Evolutionary conservation across 306 rosid genomes (phyloP), one percentile per base, ranked within the genome.

Genomic region (Ormosia semicastrata): DNA sequence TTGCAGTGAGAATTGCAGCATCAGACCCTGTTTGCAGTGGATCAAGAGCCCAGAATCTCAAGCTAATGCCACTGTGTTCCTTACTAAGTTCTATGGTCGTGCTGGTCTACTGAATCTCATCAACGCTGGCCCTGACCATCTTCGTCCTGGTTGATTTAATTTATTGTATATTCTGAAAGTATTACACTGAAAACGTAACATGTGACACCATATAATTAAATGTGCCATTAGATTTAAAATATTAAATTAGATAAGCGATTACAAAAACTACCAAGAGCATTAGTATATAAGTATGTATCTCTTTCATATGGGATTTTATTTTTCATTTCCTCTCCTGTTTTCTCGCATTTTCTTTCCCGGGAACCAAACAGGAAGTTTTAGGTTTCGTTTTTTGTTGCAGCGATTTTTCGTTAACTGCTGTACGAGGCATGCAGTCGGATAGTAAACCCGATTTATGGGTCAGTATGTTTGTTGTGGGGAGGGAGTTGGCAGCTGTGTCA

Each of bases 401-500:
- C 98, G 3, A 92, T 95, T 62, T 95, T 95, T 62, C 89, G 99
- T 36, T 95, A 98, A 0, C 84, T 95, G 86, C 58, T 95, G 4
- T 95, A 95, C 58, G 99, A 95, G 86, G 97, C 98, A 44, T 95
- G 99, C 50, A 98, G 99, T 6, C 71, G 99, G 86, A 95, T 95
- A 62, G 92, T 95, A 63, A 95, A 95, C 85, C 99, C 98, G 74
- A 95, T 95, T 77, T 95, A 93, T 66, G 99, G 99, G 9, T 95
- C 98, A 2, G 99, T 93, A 0, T 98, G 99, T n/a, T 64, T 95
- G 88, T 76, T 95, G 69, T 95, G 99, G 99, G 93, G 98, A 1
- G 98, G 99, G 13, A 92, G 95, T 69, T 95, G 99, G 99, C 97
- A 93, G 77, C 95, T 95, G 2, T 95, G 99, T 68, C 99, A 95